Base-by-base conservation (phyloP, 2,329 filamentous ascomycete genomes). In the Monilinia vaccinii-corymbosi region DNA sequence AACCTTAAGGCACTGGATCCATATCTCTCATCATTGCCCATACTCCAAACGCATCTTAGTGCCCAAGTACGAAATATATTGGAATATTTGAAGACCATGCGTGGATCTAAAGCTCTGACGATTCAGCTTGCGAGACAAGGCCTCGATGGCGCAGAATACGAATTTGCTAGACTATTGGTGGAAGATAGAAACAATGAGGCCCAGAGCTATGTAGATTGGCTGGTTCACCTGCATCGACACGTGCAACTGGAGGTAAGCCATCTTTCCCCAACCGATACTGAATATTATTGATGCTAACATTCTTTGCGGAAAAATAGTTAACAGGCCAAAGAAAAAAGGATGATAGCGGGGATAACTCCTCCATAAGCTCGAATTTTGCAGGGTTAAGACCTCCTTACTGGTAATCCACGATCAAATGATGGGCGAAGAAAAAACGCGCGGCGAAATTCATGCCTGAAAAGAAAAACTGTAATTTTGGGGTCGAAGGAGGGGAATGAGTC, bases 131-230 rank as follows among this genome's bases (percentile, higher is more conserved):
- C 94, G 9, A 78, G 94, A 61, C 94, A 97, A 74, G 92, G 92
- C 0, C 80, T 97, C 4, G 94, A 99, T 70, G 94, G 94, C 0
- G 90, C 92, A 3, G 94, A 99, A 74, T 97, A 91, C 70, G 94
- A 99, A 74, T 99, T 97, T 77, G 94, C 94, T 9, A 80, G 92
- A 57, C 79, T 95, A 75, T 75, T 99, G 66, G 85, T 96, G 36
- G 94, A 99, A 75, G 94, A 99, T 71, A 83, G 94, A 65, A 97
- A 97, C 73, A 96, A 96, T 67, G 94, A 99, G 76, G 94, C 94
- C 40, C 92, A 96, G 76, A 96, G 89, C 72, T 99, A 97, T 74
- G 94, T 97, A 38, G 94, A 99, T 76, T 99, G 94, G 94, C 79
- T 99, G 70, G 94, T 99, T 61, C 89, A 96, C 74, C 81, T 97